Evolutionary conservation across 1,284 basidiomycete species (phyloP).

Genomic region (Paramarasmius palmivorus): DNA sequence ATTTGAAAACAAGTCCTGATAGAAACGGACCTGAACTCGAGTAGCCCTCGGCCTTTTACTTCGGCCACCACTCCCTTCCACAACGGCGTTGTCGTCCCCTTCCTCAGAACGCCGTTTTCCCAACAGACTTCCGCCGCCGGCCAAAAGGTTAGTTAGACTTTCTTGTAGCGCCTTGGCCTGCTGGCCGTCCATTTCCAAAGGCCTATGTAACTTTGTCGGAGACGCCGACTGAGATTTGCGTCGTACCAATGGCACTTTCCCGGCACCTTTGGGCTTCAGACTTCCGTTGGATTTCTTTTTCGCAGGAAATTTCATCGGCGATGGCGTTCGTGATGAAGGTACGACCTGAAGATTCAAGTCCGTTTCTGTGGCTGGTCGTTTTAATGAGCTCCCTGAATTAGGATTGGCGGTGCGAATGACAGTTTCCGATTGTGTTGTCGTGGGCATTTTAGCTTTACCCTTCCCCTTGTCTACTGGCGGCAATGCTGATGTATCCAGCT

Average conservation of each 20-base stretch:
- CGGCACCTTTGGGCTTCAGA: neutral
- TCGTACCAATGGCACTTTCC: conserved; percentile 10
- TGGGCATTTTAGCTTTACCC: conserved; percentile 3
- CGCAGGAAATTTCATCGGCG: conserved; percentile 47
- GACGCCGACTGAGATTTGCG: conserved; percentile 28
- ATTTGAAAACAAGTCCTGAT: neutral
- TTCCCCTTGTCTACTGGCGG: neutral
- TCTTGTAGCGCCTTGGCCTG: conserved; percentile 57
- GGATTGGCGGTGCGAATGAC: neutral
- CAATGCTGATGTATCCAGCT: neutral
- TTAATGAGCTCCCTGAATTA: neutral
- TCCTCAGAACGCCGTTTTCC: conserved; percentile 60
- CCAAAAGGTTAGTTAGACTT: conserved; percentile 62
- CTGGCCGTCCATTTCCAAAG: conserved; percentile 36
- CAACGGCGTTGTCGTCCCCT: conserved; percentile 19
- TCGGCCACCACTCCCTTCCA: conserved; percentile 27
- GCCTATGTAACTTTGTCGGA: conserved; percentile 31
- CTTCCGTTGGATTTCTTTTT: neutral
- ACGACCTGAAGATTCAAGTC: neutral
- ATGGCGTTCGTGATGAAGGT: neutral
- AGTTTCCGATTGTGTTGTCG: neutral
- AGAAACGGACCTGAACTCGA: conserved; percentile 10
- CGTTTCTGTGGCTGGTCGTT: neutral
- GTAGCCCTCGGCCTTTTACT: conserved; percentile 12
- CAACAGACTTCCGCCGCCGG: conserved; percentile 37